Conservation (phyloP, 1,139 yeast genomes). For the Suhomyces maxii region DNA sequence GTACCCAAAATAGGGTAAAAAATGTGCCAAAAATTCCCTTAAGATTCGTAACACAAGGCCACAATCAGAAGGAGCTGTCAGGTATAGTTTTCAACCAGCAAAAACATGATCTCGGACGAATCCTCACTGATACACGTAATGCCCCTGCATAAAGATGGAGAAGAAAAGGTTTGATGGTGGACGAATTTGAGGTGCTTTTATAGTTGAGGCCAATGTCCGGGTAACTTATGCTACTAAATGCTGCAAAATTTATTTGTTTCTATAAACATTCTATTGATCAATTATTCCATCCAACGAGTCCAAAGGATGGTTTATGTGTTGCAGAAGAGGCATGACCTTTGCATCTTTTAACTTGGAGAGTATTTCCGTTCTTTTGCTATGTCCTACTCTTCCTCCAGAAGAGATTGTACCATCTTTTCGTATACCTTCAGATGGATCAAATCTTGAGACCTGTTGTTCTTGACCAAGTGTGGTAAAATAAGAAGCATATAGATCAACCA, state of each 20-base stretch:
- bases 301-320: too few relatives aligned
- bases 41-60: conserved; percentile 45
- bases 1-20: neutral
- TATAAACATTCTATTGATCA: neutral
- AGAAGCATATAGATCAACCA: conserved; percentile 35
- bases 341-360: conserved; percentile 3
- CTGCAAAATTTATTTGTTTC: neutral
- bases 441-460: conserved; percentile 17
- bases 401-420: conserved; percentile 5
- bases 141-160: conserved; percentile 99
- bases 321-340: neutral
- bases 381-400: conserved; percentile 17
- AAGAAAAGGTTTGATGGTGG: conserved; percentile 24
- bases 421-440: conserved; percentile 22
- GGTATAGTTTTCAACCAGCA: conserved; percentile 99
- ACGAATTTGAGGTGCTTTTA: conserved; percentile 16
- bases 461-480: conserved; percentile 29
- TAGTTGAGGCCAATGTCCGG: conserved; percentile 18
- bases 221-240: conserved; percentile 14
- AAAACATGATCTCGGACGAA: conserved; percentile 99
- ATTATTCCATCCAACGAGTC: neutral
- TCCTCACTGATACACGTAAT: conserved; percentile 99
- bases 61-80: conserved; percentile 85
- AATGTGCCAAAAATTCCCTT: conserved; percentile 77
- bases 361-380: conserved; percentile 17